Evolutionary conservation across 2,329 filamentous ascomycete species (phyloP).

Genomic region (Furcasterigmium sp.): DNA sequence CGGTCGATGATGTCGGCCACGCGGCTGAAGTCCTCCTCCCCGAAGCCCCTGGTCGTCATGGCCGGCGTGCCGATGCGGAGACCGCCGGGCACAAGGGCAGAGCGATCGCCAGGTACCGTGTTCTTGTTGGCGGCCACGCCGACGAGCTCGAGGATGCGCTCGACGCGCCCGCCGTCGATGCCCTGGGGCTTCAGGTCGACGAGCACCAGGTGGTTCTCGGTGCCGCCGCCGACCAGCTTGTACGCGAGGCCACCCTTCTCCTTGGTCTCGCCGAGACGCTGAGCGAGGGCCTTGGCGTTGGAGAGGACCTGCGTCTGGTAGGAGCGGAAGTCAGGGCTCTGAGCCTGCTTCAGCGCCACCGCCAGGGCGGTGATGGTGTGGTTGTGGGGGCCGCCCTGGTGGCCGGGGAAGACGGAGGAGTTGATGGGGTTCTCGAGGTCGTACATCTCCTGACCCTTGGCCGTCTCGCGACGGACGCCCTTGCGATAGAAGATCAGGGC

Average conservation of each 20-base stretch:
- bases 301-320: slow-evolving; percentile 88
- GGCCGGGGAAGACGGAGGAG: slow-evolving; percentile 92
- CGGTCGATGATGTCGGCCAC: slow-evolving; percentile 84
- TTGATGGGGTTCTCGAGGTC: slow-evolving; percentile 93
- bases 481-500: slow-evolving; percentile 99
- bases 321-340: slow-evolving; percentile 80
- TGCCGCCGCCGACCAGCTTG: slow-evolving; percentile 87
- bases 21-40: slow-evolving; percentile 78
- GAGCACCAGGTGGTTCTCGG: slow-evolving; percentile 94
- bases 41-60: slow-evolving; percentile 96
- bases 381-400: slow-evolving; percentile 97
- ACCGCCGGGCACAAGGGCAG: slow-evolving; percentile 87
- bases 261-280: slow-evolving; percentile 59
- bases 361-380: slow-evolving; percentile 96
- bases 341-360: slow-evolving; percentile 91
- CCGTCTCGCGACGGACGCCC: slow-evolving; percentile 81
- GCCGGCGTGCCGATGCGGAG: slow-evolving; percentile 92
- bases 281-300: slow-evolving; percentile 85
- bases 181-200: slow-evolving; percentile 84
- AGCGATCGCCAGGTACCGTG: slow-evolving; percentile 92
- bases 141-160: slow-evolving; percentile 84
- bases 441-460: slow-evolving; percentile 79
- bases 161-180: slow-evolving; percentile 84
- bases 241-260: slow-evolving; percentile 76
- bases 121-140: slow-evolving; percentile 99